These are phyloP conservation scores for Coemansia sp. DNA, from an alignment of 192 early-diverging fungal species.

Conservation along the genomic window DNA sequence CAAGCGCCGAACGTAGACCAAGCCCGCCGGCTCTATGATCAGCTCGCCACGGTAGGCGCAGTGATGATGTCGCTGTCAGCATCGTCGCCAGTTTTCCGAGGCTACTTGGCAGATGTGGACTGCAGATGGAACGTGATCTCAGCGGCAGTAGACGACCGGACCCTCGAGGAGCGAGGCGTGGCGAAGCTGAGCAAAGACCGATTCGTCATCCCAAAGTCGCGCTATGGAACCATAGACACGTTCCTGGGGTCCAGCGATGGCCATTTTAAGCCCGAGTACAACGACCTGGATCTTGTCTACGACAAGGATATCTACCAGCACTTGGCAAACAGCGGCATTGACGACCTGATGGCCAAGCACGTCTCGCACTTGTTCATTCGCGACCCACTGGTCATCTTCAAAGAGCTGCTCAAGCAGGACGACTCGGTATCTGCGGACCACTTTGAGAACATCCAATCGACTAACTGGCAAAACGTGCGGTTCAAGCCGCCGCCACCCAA, in stretches of 20 bases:
- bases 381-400: constrained; percentile 93
- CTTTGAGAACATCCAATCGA: constrained; percentile 99
- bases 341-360: constrained; percentile 86
- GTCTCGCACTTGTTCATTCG: constrained; percentile 97
- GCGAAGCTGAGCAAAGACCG: constrained; percentile 68
- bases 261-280: constrained; percentile 83
- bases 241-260: constrained; percentile 73
- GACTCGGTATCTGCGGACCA: constrained; percentile 85
- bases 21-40: constrained; percentile 91
- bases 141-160: constrained; percentile 89
- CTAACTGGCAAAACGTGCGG: constrained; percentile 99
- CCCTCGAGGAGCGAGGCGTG: constrained; percentile 80
- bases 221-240: constrained; percentile 91
- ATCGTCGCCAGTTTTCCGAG: constrained; percentile 88
- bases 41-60: constrained; percentile 85
- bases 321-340: constrained; percentile 74
- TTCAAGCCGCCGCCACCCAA: constrained; percentile 97
- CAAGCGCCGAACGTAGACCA: constrained; percentile 92
- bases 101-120: constrained; percentile 93
- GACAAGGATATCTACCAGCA: constrained; percentile 76
- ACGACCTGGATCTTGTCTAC: constrained; percentile 82
- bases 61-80: constrained; percentile 95
- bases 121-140: constrained; percentile 98
- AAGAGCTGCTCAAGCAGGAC: constrained; percentile 86
- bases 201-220: constrained; percentile 91